Base-by-base conservation (phyloP, 2,329 filamentous ascomycete species). In the Fusarium tricinctum region DNA sequence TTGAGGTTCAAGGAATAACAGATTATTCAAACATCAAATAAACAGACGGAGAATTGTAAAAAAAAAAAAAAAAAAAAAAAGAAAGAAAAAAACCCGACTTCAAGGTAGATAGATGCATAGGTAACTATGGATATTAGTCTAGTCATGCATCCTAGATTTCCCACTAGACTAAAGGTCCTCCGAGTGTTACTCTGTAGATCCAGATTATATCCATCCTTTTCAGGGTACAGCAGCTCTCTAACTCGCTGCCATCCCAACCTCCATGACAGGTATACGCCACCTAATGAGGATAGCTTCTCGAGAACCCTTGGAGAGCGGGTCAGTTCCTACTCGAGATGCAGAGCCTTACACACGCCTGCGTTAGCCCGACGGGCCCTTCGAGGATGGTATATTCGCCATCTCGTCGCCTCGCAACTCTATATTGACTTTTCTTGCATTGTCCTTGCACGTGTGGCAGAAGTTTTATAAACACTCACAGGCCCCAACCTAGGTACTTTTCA, bases 361-460 rank as follows among this genome's bases (percentile, higher is more conserved):
- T 73, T 74, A 74, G 72, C 43, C 42, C 26, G 20, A 69, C 66
- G 68, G 73, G 65, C 63, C 69, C 63, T 63, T 70, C 44, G 50
- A 68, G 73, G 73, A 74, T 74, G 66, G 69, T 65, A 71, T 71
- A 66, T 61, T 65, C 55, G 43, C 43, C 48, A 68, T 68, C 44
- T 47, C 39, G 33, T 53, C 46, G 53, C 47, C 58, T 63, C 55
- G 35, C 53, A 66, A 67, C 61, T 67, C 35, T 65, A 73, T 59
- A 48, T 71, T 22, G 55, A 63, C 63, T 69, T 59, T 72, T 51
- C 57, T 58, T 63, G 32, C 47, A 48, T 35, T 35, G 46, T 28
- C 45, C 32, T 45, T 45, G 43, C 38, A 42, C 52, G 20, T 63
- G 40, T 43, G 17, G 52, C 39, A 57, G 26, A 58, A 35, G 54